Evolutionary conservation across 108 stramenopile species (phyloP).

Genomic region (Skeletonema potamos): DNA sequence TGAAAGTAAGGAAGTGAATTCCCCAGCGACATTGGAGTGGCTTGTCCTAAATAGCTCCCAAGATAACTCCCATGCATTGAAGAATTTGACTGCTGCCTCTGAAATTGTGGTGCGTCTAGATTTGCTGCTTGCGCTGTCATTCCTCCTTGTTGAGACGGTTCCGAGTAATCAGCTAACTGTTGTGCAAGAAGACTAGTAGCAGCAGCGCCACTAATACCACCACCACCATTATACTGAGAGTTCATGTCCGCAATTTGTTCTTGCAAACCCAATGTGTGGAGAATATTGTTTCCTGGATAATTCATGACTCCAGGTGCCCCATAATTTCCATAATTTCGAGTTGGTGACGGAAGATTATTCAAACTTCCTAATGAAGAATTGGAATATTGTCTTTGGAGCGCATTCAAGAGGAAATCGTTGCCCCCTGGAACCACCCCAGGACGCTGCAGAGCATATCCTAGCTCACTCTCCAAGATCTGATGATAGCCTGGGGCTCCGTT

Average conservation of each 20-base stretch:
- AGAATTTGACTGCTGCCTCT: neutral
- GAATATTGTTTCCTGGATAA: neutral
- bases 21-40: neutral
- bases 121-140: neutral
- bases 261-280: neutral
- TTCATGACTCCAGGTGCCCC: neutral
- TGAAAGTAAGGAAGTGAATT: neutral
- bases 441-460: conserved; percentile 75
- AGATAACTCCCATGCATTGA: neutral
- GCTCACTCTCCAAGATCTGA: conserved; percentile 55
- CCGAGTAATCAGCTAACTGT: neutral
- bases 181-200: neutral
- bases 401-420: conserved; percentile 3
- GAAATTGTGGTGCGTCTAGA: neutral
- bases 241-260: neutral
- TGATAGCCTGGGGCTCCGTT: conserved; percentile 47
- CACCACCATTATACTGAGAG: neutral
- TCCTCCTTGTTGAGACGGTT: neutral
- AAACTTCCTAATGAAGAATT: conserved; percentile 4
- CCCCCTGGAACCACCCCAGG: conserved; percentile 77
- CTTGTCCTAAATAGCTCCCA: neutral
- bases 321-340: neutral
- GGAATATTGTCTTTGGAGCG: conserved; percentile 34
- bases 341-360: neutral
- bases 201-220: neutral